Evolutionary conservation across 345 rosid species (phyloP).

Genomic region (Pugionium dolabratum): DNA sequence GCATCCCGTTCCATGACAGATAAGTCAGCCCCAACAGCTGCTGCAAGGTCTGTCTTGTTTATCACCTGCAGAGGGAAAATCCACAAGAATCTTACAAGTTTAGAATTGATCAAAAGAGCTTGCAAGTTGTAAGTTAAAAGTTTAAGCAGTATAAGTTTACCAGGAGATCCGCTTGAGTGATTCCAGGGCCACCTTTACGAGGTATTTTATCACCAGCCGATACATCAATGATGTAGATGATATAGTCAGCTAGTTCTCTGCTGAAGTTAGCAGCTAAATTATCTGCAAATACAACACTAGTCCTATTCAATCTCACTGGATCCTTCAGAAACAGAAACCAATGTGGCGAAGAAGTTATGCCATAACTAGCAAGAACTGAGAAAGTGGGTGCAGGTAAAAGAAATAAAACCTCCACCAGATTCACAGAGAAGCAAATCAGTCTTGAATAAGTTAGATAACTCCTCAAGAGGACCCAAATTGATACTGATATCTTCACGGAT

Average conservation of each 20-base stretch:
- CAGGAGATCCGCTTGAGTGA: conserved; percentile 95
- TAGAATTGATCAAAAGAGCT: neutral
- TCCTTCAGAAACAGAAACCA: neutral
- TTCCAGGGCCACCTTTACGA: conserved; percentile 96
- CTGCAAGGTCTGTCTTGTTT: conserved; percentile 93
- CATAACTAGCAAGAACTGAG: neutral
- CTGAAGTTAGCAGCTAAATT: conserved; percentile 97
- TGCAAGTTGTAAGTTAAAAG: neutral
- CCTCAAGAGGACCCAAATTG: conserved; percentile 96
- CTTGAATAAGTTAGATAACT: conserved; percentile 79
- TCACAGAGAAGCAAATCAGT: conserved; percentile 92
- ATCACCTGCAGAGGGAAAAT: conserved; percentile 56
- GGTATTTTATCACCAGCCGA: conserved; percentile 96
- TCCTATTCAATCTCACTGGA: conserved; percentile 7
- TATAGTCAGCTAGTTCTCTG: conserved; percentile 91
- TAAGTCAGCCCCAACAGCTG: conserved; percentile 85
- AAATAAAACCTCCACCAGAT: conserved; percentile 81
- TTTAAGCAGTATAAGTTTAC: conserved; percentile 25
- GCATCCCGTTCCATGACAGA: conserved; percentile 89
- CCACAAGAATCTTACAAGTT: conserved; percentile 9
- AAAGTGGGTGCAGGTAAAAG: neutral
- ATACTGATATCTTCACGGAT: conserved; percentile 98
- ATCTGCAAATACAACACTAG: conserved; percentile 54
- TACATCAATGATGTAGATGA: conserved; percentile 92
- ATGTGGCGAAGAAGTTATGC: neutral